These are phyloP conservation scores for Tetrahymena malaccensis DNA, from an alignment of 73 alveolate species.

Conservation along the genomic window DNA sequence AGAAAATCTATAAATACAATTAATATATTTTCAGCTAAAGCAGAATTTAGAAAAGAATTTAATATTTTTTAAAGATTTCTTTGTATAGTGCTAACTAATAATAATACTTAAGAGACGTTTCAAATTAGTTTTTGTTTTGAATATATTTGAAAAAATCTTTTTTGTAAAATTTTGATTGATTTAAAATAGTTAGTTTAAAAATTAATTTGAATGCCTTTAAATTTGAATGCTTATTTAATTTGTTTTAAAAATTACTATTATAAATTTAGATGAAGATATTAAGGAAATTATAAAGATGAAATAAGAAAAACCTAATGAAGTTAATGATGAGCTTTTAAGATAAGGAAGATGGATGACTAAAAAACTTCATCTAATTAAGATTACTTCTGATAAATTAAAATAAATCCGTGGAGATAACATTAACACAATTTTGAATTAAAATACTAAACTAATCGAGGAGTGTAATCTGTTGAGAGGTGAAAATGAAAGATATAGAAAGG, in stretches of 20 bases:
- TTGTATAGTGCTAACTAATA: too few relatives aligned
- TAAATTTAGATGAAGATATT: slow-evolving; percentile 29
- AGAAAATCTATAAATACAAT: too few relatives aligned
- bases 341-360: slow-evolving; percentile 45
- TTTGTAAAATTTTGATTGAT: too few relatives aligned
- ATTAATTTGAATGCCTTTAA: too few relatives aligned
- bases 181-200: too few relatives aligned
- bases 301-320: slow-evolving; percentile 42
- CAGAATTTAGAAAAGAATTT: too few relatives aligned
- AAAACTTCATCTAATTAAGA: slow-evolving; percentile 25
- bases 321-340: slow-evolving; percentile 35
- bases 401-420: slow-evolving; percentile 29
- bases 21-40: too few relatives aligned
- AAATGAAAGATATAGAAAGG: slow-evolving; percentile 22
- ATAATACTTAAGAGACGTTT: too few relatives aligned
- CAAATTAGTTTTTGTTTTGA: too few relatives aligned
- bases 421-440: slow-evolving; percentile 20
- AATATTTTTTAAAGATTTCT: too few relatives aligned
- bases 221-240: not conserved
- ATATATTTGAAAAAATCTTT: too few relatives aligned
- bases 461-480: slow-evolving; percentile 40
- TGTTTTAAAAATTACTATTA: not conserved
- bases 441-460: slow-evolving; percentile 37
- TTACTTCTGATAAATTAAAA: slow-evolving; percentile 32
- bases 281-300: slow-evolving; percentile 29